Percentiles rank a stretch among this genome's conserved stretches.
These are phyloP conservation scores for Trichoderma orchidacearum DNA, from an alignment of 495 filamentous ascomycete genomes.

Conservation along the genomic window DNA sequence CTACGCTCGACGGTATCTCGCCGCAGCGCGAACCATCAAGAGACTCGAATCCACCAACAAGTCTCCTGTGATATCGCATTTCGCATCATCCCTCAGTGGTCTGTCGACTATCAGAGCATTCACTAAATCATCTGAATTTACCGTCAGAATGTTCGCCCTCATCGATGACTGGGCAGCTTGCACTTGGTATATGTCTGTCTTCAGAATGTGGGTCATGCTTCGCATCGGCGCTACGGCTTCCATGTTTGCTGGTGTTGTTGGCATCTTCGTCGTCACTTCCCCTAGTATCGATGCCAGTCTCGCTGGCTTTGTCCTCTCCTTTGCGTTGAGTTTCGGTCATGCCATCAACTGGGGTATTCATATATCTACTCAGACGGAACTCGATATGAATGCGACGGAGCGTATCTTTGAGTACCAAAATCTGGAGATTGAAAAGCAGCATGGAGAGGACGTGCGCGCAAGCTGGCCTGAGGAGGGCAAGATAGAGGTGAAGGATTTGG, in stretches of 20 bases:
- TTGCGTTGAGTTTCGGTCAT: constrained; percentile 37
- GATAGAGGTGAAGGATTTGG: constrained; percentile 58
- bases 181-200: constrained; percentile 55
- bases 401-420: constrained; percentile 72
- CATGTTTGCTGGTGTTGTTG: constrained; percentile 52
- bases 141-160: constrained; percentile 48
- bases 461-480: constrained; percentile 69
- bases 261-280: constrained; percentile 46
- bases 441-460: constrained; percentile 48
- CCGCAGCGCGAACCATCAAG: constrained; percentile 62
- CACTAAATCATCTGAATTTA: constrained; percentile 46
- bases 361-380: constrained; percentile 50
- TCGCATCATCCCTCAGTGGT: constrained; percentile 55
- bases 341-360: constrained; percentile 35
- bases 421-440: constrained; percentile 55
- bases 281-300: constrained; percentile 57
- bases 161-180: constrained; percentile 51
- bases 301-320: constrained; percentile 63
- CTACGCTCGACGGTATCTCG: constrained; percentile 45
- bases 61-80: constrained; percentile 66
- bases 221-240: constrained; percentile 58
- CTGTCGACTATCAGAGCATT: constrained; percentile 67
- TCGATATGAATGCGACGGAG: constrained; percentile 78
- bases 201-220: constrained; percentile 62
- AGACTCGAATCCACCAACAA: constrained; percentile 59